A percentile compares a stretch with the other conserved stretches of the same genome.
Conservation (phyloP, 208 protist species). For the Endotrypanum monterogeii region DNA sequence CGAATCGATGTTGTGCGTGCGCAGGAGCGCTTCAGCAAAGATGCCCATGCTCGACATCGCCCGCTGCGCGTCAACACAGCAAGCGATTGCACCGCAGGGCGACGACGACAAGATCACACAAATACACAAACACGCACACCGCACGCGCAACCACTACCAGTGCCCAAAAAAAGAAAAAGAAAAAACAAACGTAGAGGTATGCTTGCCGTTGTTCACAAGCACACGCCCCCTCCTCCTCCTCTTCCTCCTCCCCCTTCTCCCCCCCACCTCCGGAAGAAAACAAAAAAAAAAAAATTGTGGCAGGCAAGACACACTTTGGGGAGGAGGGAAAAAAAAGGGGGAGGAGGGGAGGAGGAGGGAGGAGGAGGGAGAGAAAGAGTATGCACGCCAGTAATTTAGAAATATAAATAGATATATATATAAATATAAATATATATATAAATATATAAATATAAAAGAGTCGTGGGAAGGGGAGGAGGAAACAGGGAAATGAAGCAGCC, state of each 20-base stretch:
- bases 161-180: too few species aligned
- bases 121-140: not conserved
- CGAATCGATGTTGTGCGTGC: conserved; percentile 56
- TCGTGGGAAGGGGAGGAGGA: too few species aligned
- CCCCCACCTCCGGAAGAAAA: not conserved
- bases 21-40: conserved; percentile 67
- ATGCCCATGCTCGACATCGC: conserved; percentile 35
- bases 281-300: not conserved
- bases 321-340: not conserved
- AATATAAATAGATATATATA: too few species aligned
- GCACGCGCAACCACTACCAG: too few species aligned
- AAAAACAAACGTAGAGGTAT: too few species aligned
- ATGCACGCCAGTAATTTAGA: not conserved
- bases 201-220: too few species aligned
- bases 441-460: too few species aligned
- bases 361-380: not conserved
- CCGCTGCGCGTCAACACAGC: not conserved
- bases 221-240: too few species aligned
- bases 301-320: not conserved
- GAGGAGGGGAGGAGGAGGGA: not conserved
- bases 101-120: not conserved
- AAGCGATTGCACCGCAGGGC: not conserved
- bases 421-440: too few species aligned
- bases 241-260: too few species aligned
- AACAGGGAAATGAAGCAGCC: not conserved